Evolutionary conservation across 352 stramenopile species (phyloP).

Genomic region (Globisporangium uncinulatum): DNA sequence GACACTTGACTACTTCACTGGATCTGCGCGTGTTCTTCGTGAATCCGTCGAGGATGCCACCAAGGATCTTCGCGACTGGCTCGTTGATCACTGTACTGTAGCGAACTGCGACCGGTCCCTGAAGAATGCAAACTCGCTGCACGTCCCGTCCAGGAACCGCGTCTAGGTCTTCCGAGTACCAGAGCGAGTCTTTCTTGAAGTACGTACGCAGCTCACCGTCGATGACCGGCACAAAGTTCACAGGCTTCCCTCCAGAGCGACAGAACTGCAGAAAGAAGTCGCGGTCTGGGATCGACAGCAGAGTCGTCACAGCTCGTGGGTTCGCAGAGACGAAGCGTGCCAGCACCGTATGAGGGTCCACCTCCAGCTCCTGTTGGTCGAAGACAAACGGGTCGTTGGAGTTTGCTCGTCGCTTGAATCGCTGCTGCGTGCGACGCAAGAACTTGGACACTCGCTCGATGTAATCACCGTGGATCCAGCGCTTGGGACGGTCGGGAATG

Average conservation of each 20-base stretch:
- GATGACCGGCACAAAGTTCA: constrained; percentile 84
- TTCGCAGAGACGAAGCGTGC: constrained; percentile 47
- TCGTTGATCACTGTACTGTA: constrained; percentile 76
- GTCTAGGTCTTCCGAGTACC: constrained; percentile 88
- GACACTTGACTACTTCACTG: constrained; percentile 8
- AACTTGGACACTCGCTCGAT: constrained; percentile 68
- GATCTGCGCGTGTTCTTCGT: constrained; percentile 31
- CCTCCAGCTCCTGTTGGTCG: constrained; percentile 33
- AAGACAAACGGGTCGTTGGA: constrained; percentile 25
- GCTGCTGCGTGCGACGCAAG: constrained; percentile 58
- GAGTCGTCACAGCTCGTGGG: constrained; percentile 37
- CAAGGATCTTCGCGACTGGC: constrained; percentile 73
- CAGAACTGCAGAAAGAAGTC: constrained; percentile 84
- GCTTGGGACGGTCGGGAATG: constrained; percentile 35
- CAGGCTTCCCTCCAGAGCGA: constrained; percentile 75
- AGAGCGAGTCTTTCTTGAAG: constrained; percentile 87
- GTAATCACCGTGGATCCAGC: constrained; percentile 76
- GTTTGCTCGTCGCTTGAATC: constrained; percentile 30
- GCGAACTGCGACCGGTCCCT: constrained; percentile 74
- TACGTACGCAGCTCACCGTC: constrained; percentile 79
- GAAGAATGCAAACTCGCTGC: constrained; percentile 80
- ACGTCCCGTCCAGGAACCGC: constrained; percentile 68
- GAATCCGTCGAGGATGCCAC: constrained; percentile 55
- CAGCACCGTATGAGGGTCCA: constrained; percentile 37
- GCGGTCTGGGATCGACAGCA: constrained; percentile 67